Evolutionary conservation across 2,329 filamentous ascomycete genomes (phyloP), one percentile per base, ranked within the genome.

Genomic region (Periconia macrospinosa): DNA sequence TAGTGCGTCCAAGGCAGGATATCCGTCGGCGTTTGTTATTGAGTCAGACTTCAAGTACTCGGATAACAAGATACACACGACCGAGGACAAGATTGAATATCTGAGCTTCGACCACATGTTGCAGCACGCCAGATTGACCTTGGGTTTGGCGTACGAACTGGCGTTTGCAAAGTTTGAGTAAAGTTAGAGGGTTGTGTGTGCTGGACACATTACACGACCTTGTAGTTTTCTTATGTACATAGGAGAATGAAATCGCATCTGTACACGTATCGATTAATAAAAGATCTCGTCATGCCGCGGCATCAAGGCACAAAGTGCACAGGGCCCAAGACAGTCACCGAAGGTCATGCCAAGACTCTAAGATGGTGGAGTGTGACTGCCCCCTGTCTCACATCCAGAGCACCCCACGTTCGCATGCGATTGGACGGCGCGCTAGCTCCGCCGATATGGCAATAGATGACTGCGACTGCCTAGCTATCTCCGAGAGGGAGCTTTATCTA

Each of bases 101-200:
- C 76, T 91, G 37, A 88, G 86, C 63, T 96, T 95, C 70, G 86
- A 92, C 70, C 92, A 96, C 73, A 96, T 96, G 91, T 81, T 94
- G 33, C 87, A 96, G 77, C 92, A 96, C 75, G 91, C 90, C 19
- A 88, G 86, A 71, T 83, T 96, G 81, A 94, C 91, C 1, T 79
- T 96, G 30, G 90, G 88, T 6, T 82, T 96, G 62, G 90, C 87
- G 5, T 93, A 92, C 66, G 92, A 96, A 78, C 82, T 96, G 56
- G 91, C 87, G 10, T 90, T 90, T 77, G 85, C 90, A 18, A 80
- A 89, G 55, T 90, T 92, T 62, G 77, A 82, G 53, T 71, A 61
- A 48, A 27, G 20, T 13, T 43, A 15, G 6, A 27, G 7, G 14
- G 33, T 37, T 37, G 33, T 37, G 33, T 37, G 33, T 37, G 33